Conservation (phyloP, 2,329 filamentous ascomycete genomes). For the Ophidiomyces ophidiicola region DNA sequence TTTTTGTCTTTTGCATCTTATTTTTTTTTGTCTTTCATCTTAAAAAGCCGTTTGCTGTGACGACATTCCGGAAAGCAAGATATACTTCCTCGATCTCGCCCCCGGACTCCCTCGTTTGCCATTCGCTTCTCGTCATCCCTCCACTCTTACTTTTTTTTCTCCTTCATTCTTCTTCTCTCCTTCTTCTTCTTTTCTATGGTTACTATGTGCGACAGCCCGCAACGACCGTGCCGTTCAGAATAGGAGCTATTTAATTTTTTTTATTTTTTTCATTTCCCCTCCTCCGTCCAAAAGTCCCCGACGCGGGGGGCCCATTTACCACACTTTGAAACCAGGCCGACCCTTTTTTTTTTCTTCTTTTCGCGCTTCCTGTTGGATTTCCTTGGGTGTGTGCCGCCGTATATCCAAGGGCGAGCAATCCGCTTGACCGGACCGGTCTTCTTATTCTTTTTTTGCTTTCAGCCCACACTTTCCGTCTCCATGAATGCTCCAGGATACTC, state of each 20-base stretch:
- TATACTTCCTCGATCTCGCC: neutral
- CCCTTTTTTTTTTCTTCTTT: neutral
- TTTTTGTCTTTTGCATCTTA: conserved; percentile 8
- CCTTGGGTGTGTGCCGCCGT: conserved; percentile 10
- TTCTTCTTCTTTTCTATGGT: no score
- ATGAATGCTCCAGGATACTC: conserved; percentile 33
- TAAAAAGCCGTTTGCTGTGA: neutral
- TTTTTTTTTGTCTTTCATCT: no score
- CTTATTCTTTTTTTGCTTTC: conserved; percentile 16
- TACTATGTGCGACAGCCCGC: conserved; percentile 14
- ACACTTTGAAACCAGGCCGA: neutral
- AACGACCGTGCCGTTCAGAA: neutral
- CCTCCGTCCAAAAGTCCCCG: no score
- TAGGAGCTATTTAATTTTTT: neutral
- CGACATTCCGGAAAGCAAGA: no score
- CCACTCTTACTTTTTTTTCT: conserved; percentile 9
- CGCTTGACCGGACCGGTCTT: conserved; percentile 16
- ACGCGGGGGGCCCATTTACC: no score
- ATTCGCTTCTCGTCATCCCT: conserved; percentile 9
- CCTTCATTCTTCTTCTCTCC: no score
- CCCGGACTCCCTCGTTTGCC: conserved; percentile 4
- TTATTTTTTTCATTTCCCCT: no score
- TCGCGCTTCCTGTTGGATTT: conserved; percentile 15
- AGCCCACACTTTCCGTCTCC: conserved; percentile 25
- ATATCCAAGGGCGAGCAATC: conserved; percentile 15